phyloP scores from a whole-genome alignment of 345 rosid genomes.

The Sapria himalayana region DNA sequence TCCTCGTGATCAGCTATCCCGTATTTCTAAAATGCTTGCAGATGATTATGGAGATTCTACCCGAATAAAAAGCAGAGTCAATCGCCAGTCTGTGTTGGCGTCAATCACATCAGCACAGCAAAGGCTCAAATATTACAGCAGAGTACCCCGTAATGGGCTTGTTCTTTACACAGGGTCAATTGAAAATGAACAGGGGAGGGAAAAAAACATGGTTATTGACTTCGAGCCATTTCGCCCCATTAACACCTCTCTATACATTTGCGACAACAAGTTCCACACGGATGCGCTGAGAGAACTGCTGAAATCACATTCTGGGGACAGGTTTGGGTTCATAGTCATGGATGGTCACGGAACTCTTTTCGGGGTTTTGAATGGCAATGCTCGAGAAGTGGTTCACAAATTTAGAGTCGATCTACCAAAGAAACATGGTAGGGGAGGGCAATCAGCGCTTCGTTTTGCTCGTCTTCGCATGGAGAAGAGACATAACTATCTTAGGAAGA shows the following conservation, averaged over 20 bases:
- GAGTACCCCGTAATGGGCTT: slow-evolving; percentile 1
- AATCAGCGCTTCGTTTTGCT: slow-evolving; percentile 2
- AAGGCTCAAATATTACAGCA: background rate
- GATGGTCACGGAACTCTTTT: background rate
- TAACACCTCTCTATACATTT: background rate
- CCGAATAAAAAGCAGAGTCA: slow-evolving; percentile 2
- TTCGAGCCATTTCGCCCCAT: slow-evolving; percentile 2
- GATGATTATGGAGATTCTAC: background rate
- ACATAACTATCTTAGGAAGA: background rate
- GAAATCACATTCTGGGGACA: background rate
- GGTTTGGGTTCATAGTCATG: slow-evolving; percentile 1
- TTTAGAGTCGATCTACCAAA: background rate
- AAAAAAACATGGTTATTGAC: background rate
- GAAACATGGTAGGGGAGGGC: slow-evolving; percentile 6
- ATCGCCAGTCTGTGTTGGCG: slow-evolving; percentile 1
- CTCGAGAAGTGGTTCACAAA: background rate
- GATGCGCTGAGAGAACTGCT: slow-evolving; percentile 3
- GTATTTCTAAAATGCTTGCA: too few relatives aligned
- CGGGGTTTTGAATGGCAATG: slow-evolving; percentile 1
- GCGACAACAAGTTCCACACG: slow-evolving; percentile 4
- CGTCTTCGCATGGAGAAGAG: slow-evolving; percentile 1
- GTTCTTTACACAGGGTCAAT: background rate
- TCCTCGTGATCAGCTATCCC: slow-evolving; percentile 2
- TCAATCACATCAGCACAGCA: slow-evolving; percentile 1
- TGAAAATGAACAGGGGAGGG: slow-evolving; percentile 1